Base-by-base conservation (phyloP, 2,329 filamentous ascomycete species). In the Berkeleyomyces rouxiae region DNA sequence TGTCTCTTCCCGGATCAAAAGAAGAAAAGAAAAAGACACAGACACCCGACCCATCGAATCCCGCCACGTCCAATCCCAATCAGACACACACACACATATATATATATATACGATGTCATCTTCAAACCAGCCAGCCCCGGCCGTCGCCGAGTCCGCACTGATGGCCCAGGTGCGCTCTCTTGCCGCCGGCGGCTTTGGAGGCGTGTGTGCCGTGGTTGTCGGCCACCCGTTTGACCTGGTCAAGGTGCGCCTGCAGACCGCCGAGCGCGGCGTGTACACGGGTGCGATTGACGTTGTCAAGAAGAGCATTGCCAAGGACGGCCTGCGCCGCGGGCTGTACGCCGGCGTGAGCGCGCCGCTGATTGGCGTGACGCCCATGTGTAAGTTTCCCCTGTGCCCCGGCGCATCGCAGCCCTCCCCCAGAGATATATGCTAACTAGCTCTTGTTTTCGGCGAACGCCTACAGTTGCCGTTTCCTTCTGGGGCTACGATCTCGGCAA, bases 331-430 rank as follows among this genome's bases (percentile, higher is more conserved):
- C 73, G 93, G 93, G 7, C 74, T 99, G 66, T 99, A 99, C 74
- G 93, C 93, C n/a, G 93, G 93, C 73, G 92, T 99, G 55, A 93
- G 88, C 68, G 93, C 93, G 69, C 93, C 93, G 53, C 77, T 99
- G 66, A 88, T 96, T 7, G 93, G 93, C 61, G 93, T 99, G 13
- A 99, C 93, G 66, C 93, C 93, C 62, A 99, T 99, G 93, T 99
- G 91, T 96, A 82, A 76, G 91, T 83, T 46, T 13, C 13, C 11
- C 13, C 39, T 36, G 4, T 13, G 11, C 9, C 36, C 39, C 40
- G 9, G 37, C 16, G 1, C 13, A 11, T 31, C 31, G 23, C 9
- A 10, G 1, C 3, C 23, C 31, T 4, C 49, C 31, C 23, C 40
- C 6, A 10, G 42, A 44, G 42, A 9, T 23, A 7, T 7, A n/a